phyloP scores from a whole-genome alignment of 441 rosid species.

The Arabidopsis lyrata region DNA sequence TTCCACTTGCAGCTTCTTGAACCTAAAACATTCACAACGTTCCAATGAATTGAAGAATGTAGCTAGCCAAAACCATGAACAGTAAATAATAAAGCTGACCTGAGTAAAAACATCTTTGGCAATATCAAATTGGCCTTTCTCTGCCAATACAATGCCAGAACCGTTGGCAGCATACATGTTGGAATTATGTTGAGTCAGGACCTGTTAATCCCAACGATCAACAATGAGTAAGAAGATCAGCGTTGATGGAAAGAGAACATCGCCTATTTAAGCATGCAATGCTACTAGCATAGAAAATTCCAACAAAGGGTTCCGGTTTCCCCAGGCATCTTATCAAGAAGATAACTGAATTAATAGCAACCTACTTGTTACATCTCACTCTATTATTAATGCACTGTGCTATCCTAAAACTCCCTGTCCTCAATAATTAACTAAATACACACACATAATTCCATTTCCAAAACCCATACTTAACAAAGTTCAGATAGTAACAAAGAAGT shows the following conservation, averaged over 20 bases:
- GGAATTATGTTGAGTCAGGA: slow-evolving; percentile 88
- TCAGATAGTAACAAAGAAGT: neutral
- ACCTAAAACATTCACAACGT: slow-evolving; percentile 59
- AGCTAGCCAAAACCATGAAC: slow-evolving; percentile 31
- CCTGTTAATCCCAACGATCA: slow-evolving; percentile 54
- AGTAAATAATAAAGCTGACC: slow-evolving; percentile 51
- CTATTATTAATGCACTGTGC: slow-evolving; percentile 11
- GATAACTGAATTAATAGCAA: slow-evolving; percentile 2
- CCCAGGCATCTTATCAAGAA: slow-evolving; percentile 7
- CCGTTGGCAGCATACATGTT: slow-evolving; percentile 99
- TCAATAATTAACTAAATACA: neutral
- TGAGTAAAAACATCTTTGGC: slow-evolving; percentile 96
- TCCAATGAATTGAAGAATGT: slow-evolving; percentile 30
- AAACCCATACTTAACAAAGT: neutral
- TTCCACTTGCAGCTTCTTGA: slow-evolving; percentile 99
- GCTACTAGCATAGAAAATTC: slow-evolving; percentile 1
- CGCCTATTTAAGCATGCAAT: neutral
- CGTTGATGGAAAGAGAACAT: slow-evolving; percentile 3
- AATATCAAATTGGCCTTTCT: slow-evolving; percentile 96
- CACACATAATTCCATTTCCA: neutral
- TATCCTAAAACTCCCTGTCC: neutral
- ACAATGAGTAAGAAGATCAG: slow-evolving; percentile 28
- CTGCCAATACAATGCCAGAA: slow-evolving; percentile 96
- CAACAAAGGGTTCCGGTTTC: neutral
- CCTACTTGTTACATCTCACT: slow-evolving; percentile 2